Evolutionary conservation across 768 basidiomycete genomes (phyloP), one percentile per base, ranked within the genome.

Genomic region (Russula foetens): DNA sequence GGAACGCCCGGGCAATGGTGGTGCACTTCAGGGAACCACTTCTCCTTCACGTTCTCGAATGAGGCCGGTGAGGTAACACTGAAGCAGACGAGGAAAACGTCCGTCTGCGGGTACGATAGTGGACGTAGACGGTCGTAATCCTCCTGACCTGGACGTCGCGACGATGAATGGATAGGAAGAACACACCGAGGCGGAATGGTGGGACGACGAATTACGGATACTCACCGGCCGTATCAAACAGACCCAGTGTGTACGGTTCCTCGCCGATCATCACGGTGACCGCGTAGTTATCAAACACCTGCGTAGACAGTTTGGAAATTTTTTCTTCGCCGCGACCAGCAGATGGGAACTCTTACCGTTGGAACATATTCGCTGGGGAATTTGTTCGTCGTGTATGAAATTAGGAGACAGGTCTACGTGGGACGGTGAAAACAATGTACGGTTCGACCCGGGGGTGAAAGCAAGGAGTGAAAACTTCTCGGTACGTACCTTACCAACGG

Each of bases 211-310:
- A 21, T 56, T 19, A 59, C 2, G n/a, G 56, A 11, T 50, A 81
- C 90, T 68, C 65, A 94, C 94, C 94, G 68, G 97, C 97, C 62
- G 97, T 99, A 81, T 99, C 97, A 75, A 98, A 99, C 67, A 99
- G 75, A 58, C 97, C 97, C 71, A 99, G 77, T 66, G 97, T 98
- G 75, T 98, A 98, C 55, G 97, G 96, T 75, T 98, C 96, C 70
- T 98, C 97, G 55, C 96, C 96, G 76, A 99, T 98, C 97, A 99
- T 98, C 60, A 99, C 97, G n/a, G 96, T 98, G 63, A 98, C 97
- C 63, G 97, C 97, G 76, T 95, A 95, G 76, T 96, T 96, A 76
- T 96, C 92, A 74, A 94, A 94, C 61, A 93, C 88, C 90, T 92
- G 75, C 19, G 56, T 41, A n/a, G 23, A 53, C 50, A 44, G 44